Percentiles rank a stretch among this genome's conserved stretches.
phyloP scores from a whole-genome alignment of 164 flowering plant genomes.

The Vitis amurensis region DNA sequence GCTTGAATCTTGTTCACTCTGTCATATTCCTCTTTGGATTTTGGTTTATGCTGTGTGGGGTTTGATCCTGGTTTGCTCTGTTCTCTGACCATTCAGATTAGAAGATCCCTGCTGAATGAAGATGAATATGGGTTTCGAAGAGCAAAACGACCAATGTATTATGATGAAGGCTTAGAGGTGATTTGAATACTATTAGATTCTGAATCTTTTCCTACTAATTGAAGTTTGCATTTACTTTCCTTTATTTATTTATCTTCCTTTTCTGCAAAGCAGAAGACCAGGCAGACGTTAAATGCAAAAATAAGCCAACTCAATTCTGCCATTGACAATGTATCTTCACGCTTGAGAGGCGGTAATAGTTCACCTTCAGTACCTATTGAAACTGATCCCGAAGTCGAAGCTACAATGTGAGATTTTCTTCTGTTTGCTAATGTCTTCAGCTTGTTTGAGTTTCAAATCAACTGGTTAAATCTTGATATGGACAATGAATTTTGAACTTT shows the following conservation, averaged over 20 bases:
- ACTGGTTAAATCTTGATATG: not conserved
- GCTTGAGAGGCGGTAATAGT: constrained; percentile 75
- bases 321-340: constrained; percentile 82
- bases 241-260: not conserved
- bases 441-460: not conserved
- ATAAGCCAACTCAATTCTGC: constrained; percentile 84
- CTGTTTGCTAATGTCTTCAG: constrained; percentile 13
- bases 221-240: not conserved
- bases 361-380: constrained; percentile 42
- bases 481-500: not conserved
- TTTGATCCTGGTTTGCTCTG: not conserved
- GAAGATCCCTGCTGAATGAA: constrained; percentile 84
- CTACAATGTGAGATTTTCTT: constrained; percentile 34
- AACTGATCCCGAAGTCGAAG: constrained; percentile 62
- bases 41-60: not conserved
- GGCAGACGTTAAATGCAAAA: constrained; percentile 72
- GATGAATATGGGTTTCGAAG: constrained; percentile 82
- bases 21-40: not conserved
- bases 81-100: constrained; percentile 44
- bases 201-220: not conserved
- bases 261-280: constrained; percentile 59
- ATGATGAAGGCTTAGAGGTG: constrained; percentile 93
- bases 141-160: constrained; percentile 73
- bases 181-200: not conserved
- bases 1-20: not conserved